Base-by-base conservation (phyloP, 345 rosid genomes). In the Pistacia vera region DNA sequence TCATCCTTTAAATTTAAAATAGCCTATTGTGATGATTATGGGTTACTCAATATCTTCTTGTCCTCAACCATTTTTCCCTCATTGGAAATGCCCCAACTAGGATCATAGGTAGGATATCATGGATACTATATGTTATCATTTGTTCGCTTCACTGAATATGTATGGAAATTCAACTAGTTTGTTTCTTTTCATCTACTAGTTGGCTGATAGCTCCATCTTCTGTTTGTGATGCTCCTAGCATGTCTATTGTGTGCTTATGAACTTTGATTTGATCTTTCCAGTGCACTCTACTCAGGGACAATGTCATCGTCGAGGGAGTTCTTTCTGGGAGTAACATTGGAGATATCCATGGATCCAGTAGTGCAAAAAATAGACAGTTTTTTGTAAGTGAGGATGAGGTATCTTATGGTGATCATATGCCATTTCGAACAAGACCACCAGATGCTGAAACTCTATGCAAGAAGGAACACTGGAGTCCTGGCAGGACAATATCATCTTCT, bases 271-370 rank as follows among this genome's bases (percentile, higher is more conserved):
- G 97, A 94, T 86, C 87, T 90, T 94, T 80, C 82, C 91, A 89
- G 92, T 90, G 92, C 87, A 86, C 91, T 94, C 90, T 91, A 89
- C 90, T 92, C 98, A 94, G 95, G 98, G 81, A 87, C 81, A 89
- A 84, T 86, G 78, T 86, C 75, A 80, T 66, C 82, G 81, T 83
- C 33, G 88, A 90, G 78, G 91, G 85, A 74, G 78, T 74, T 74
- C 63, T 33, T 68, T 78, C 85, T 55, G 71, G 77, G 63, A 75
- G 75, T 77, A 75, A 56, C 41, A 18, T 14, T n/a, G 74, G 81
- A 75, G 83, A 65, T 64, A 59, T 52, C 73, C 69, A 63, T 81
- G 87, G 86, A 73, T 67, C 30, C 79, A 70, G 55, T 63, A 52
- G 63, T 71, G 77, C 67, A 49, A 55, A 41, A 67, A 11, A 20